phyloP scores from a whole-genome alignment of 1,284 basidiomycete species.

The Xerocomus nothofagi region DNA sequence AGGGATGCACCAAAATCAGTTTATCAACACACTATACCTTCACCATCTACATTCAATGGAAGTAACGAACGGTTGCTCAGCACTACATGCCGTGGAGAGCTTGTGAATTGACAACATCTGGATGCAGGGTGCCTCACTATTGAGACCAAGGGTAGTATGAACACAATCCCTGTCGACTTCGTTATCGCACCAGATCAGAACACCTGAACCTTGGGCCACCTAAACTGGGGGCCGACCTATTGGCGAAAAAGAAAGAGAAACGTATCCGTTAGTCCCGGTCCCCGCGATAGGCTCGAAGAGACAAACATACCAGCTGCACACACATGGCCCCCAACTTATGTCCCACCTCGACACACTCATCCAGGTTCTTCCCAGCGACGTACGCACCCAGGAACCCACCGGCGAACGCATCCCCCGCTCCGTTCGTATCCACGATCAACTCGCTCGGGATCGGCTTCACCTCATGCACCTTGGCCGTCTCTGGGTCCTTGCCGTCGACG shows the following conservation, averaged over 20 bases:
- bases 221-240: slow-evolving; percentile 75
- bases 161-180: not conserved
- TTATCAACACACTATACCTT: too few relatives aligned
- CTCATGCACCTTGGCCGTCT: slow-evolving; percentile 54
- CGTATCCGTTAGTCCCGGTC: not conserved
- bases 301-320: slow-evolving; percentile 75
- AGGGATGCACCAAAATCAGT: too few relatives aligned
- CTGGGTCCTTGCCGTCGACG: slow-evolving; percentile 62
- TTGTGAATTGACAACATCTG: slow-evolving; percentile 19
- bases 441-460: slow-evolving; percentile 65
- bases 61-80: not conserved
- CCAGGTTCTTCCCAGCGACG: slow-evolving; percentile 77
- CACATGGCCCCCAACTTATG: slow-evolving; percentile 91
- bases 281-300: not conserved
- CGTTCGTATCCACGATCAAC: slow-evolving; percentile 96
- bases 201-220: slow-evolving; percentile 75
- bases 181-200: slow-evolving; percentile 40
- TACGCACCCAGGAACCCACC: slow-evolving; percentile 93
- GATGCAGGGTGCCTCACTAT: slow-evolving; percentile 37
- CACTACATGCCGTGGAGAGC: slow-evolving; percentile 37
- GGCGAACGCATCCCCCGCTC: slow-evolving; percentile 99
- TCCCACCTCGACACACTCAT: slow-evolving; percentile 82
- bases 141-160: slow-evolving; percentile 39
- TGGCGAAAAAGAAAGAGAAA: not conserved
- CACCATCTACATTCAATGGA: slow-evolving; percentile 12